These are phyloP conservation scores for Kwoniella newhampshirensis DNA, from an alignment of 768 basidiomycete genomes.

Conservation along the genomic window DNA sequence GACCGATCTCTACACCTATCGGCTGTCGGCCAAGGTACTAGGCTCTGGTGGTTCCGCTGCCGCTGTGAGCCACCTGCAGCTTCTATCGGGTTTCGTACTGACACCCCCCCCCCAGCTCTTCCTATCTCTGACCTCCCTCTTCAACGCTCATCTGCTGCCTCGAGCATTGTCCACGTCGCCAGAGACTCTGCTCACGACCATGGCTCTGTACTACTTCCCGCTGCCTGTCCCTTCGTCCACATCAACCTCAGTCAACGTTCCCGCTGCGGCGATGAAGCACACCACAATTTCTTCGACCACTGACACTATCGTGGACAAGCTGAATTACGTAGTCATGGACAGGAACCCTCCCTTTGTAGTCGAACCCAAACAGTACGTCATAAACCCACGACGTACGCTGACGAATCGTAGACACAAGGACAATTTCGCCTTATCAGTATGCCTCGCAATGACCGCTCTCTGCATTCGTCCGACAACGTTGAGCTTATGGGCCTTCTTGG, in stretches of 20 bases:
- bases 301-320: constrained; percentile 1
- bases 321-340: constrained; percentile 36
- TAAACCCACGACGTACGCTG: neutral
- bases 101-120: constrained; percentile 60
- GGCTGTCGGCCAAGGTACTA: constrained; percentile 62
- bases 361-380: constrained; percentile 5
- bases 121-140: constrained; percentile 79
- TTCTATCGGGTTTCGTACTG: neutral
- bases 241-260: neutral
- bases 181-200: constrained; percentile 78
- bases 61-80: constrained; percentile 62
- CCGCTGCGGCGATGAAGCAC: neutral
- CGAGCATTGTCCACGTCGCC: constrained; percentile 89
- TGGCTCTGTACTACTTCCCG: constrained; percentile 74
- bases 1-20: constrained; percentile 73
- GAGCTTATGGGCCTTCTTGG: constrained; percentile 78
- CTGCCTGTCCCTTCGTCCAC: constrained; percentile 15
- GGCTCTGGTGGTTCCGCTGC: constrained; percentile 63
- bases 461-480: constrained; percentile 84
- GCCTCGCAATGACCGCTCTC: constrained; percentile 74
- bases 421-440: constrained; percentile 50
- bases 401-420: constrained; percentile 4
- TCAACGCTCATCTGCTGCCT: constrained; percentile 78
- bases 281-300: neutral
- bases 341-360: constrained; percentile 10